These are phyloP conservation scores for Monilinia vaccinii-corymbosi DNA, from an alignment of 2,329 filamentous ascomycete genomes.

Conservation along the genomic window DNA sequence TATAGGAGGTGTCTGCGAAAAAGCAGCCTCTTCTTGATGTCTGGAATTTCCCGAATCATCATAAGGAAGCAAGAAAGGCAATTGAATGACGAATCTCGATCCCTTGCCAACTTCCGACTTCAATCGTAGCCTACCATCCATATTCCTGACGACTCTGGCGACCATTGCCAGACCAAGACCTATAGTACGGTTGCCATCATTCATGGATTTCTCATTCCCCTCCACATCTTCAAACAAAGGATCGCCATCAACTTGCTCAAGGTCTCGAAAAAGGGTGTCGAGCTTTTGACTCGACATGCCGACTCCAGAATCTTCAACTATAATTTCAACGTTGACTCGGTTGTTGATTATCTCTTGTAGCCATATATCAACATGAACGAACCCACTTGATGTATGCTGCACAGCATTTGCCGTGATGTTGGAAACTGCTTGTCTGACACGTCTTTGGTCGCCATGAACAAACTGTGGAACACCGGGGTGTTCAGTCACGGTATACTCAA, in stretches of 20 bases:
- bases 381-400: slow-evolving; percentile 61
- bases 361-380: slow-evolving; percentile 62
- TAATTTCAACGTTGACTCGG: slow-evolving; percentile 62
- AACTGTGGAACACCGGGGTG: slow-evolving; percentile 59
- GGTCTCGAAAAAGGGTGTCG: slow-evolving; percentile 48
- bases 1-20: background rate
- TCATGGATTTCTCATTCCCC: slow-evolving; percentile 10
- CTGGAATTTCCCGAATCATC: slow-evolving; percentile 23
- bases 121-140: slow-evolving; percentile 78
- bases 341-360: slow-evolving; percentile 43
- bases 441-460: slow-evolving; percentile 71
- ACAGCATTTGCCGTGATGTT: slow-evolving; percentile 83
- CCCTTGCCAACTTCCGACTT: slow-evolving; percentile 79
- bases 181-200: slow-evolving; percentile 42
- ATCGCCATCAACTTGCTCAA: slow-evolving; percentile 48
- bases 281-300: slow-evolving; percentile 57
- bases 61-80: slow-evolving; percentile 60
- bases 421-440: slow-evolving; percentile 72
- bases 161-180: slow-evolving; percentile 83
- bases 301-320: slow-evolving; percentile 64
- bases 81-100: slow-evolving; percentile 70
- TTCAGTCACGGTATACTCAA: slow-evolving; percentile 59
- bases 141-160: slow-evolving; percentile 77
- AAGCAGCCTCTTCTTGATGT: background rate
- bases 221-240: slow-evolving; percentile 25